These are phyloP conservation scores for Erysimum cheiri DNA, from an alignment of 441 rosid genomes.

Conservation along the genomic window DNA sequence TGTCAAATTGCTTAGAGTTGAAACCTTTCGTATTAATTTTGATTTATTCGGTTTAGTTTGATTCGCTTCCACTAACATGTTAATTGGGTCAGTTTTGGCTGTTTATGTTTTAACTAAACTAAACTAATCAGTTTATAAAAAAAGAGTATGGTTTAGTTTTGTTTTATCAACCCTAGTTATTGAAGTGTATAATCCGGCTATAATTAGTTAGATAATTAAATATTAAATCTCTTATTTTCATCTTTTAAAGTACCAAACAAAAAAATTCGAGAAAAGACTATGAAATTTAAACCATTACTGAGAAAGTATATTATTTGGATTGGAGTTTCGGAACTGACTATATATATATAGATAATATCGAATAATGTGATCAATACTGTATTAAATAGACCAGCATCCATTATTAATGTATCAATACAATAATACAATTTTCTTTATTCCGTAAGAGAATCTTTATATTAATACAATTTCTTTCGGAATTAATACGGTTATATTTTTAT, in stretches of 20 bases:
- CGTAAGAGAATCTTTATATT: constrained; percentile 8
- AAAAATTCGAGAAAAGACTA: neutral
- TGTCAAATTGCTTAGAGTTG: neutral
- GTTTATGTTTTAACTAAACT: neutral
- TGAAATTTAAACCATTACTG: neutral
- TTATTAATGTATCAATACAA: constrained; percentile 17
- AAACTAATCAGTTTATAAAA: no score
- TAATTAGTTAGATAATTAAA: neutral
- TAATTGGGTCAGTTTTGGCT: neutral
- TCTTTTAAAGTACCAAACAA: neutral
- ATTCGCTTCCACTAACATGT: neutral
- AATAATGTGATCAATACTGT: neutral
- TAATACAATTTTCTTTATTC: constrained; percentile 6
- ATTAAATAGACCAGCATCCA: constrained; percentile 8
- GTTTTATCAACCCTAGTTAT: neutral
- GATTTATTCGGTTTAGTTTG: neutral
- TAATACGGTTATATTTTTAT: neutral
- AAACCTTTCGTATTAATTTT: neutral
- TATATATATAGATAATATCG: constrained; percentile 2
- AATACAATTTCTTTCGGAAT: neutral
- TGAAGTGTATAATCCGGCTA: neutral
- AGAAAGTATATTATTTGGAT: neutral
- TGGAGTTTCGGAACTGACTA: neutral
- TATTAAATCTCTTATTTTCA: neutral
- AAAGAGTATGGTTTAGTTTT: neutral